These are phyloP conservation scores for Phytopythium litorale DNA, from an alignment of 352 stramenopile species.

Conservation along the genomic window DNA sequence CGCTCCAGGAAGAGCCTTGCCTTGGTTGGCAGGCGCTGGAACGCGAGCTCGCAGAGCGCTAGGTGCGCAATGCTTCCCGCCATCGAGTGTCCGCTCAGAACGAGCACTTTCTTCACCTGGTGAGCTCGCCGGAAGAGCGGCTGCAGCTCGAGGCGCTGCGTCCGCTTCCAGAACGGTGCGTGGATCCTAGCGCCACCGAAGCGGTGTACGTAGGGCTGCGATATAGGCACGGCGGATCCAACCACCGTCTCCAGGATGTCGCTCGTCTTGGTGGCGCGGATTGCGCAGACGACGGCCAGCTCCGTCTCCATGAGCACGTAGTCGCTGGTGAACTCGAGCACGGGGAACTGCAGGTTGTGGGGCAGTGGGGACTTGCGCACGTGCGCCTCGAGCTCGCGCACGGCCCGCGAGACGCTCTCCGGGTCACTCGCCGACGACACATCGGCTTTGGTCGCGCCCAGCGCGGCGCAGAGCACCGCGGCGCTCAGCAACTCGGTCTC, in stretches of 20 bases:
- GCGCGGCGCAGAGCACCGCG: conserved; percentile 62
- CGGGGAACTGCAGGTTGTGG: conserved; percentile 48
- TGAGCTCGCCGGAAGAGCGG: conserved; percentile 34
- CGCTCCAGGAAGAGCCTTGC: conserved; percentile 38
- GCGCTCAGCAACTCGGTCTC: conserved; percentile 68
- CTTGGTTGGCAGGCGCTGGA: conserved; percentile 38
- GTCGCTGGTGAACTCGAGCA: conserved; percentile 41
- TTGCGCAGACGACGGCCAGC: conserved; percentile 56
- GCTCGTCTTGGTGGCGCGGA: conserved; percentile 47
- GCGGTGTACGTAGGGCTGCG: conserved; percentile 61
- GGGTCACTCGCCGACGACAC: conserved; percentile 7
- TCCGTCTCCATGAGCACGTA: conserved; percentile 61
- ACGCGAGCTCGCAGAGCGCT: conserved; percentile 65
- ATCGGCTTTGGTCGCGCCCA: conserved; percentile 29
- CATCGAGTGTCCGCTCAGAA: conserved; percentile 77
- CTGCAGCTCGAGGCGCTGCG: conserved; percentile 45
- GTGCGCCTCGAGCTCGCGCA: conserved; percentile 42
- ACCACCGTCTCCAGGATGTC: conserved; percentile 69
- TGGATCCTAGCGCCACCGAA: conserved; percentile 72
- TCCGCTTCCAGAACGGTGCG: conserved; percentile 70
- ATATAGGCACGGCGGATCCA: conserved; percentile 56
- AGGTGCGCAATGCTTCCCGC: conserved; percentile 75
- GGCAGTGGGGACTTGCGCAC: conserved; percentile 61
- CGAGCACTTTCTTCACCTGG: conserved; percentile 44
- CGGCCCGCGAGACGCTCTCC: conserved; percentile 11